These are phyloP conservation scores for Penicillium bialowiezense DNA, from an alignment of 495 filamentous ascomycete species.

Conservation along the genomic window DNA sequence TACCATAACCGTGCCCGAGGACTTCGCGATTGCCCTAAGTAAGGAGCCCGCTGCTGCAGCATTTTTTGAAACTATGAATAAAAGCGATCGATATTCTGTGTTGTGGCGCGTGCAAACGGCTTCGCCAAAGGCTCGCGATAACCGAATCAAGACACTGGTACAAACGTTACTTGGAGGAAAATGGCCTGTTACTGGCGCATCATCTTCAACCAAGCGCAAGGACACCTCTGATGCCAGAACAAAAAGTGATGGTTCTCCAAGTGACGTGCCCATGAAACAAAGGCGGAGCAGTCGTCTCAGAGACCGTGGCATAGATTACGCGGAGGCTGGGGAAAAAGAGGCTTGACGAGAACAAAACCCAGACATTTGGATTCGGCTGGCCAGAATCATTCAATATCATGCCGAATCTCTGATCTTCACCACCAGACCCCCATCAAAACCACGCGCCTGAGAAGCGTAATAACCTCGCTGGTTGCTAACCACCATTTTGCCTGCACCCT, in stretches of 20 bases:
- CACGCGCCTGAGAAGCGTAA: constrained; percentile 29
- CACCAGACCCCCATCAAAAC: constrained; percentile 27
- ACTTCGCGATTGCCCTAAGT: constrained; percentile 35
- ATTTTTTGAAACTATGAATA: constrained; percentile 41
- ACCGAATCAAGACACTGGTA: constrained; percentile 21
- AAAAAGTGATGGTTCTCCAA: too few relatives aligned
- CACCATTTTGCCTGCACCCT: constrained; percentile 28
- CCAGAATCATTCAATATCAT: not conserved
- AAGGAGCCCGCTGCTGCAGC: constrained; percentile 24
- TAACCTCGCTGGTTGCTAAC: constrained; percentile 40
- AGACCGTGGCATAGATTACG: too few relatives aligned
- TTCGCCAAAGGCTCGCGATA: constrained; percentile 13
- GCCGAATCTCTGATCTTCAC: constrained; percentile 7
- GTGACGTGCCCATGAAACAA: too few relatives aligned
- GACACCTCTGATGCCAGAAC: not conserved
- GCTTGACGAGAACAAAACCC: too few relatives aligned
- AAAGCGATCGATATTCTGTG: constrained; percentile 41
- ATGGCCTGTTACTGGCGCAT: not conserved
- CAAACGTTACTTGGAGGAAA: constrained; percentile 20
- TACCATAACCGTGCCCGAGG: constrained; percentile 41
- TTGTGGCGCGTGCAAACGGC: constrained; percentile 41
- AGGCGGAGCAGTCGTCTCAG: too few relatives aligned
- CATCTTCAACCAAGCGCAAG: not conserved
- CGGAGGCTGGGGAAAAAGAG: too few relatives aligned
- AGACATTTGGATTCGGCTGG: too few relatives aligned